These are phyloP conservation scores for Chlamydomonas reinhardtii DNA, from an alignment of 163 green algal genomes.

Conservation along the genomic window DNA sequence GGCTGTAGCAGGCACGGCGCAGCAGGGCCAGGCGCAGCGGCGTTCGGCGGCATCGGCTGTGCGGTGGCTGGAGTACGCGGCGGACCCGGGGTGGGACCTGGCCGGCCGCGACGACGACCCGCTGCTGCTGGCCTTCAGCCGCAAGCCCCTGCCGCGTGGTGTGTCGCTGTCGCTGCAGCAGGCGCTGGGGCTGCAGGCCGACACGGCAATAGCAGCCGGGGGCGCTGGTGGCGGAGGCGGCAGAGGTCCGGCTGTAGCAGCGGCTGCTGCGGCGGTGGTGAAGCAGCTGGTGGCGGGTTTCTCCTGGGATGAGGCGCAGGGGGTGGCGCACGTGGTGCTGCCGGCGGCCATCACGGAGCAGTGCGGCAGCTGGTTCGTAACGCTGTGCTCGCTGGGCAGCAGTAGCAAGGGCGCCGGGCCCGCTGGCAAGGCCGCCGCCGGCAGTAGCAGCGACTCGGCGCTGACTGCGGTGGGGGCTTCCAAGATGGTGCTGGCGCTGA, in stretches of 20 bases:
- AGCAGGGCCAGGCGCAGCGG: background rate
- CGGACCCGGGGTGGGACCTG: slow-evolving; percentile 10
- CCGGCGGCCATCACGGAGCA: slow-evolving; percentile 3
- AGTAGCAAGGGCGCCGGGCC: too few relatives aligned
- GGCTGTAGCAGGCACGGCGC: too few relatives aligned
- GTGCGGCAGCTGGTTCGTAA: slow-evolving; percentile 35
- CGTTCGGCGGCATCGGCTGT: background rate
- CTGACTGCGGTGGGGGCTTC: slow-evolving; percentile 28
- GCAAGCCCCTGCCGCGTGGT: background rate
- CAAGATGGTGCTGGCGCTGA: background rate
- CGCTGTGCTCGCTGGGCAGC: slow-evolving; percentile 20
- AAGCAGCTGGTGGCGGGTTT: slow-evolving; percentile 50
- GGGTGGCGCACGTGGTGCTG: slow-evolving; percentile 40
- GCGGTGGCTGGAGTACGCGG: slow-evolving; percentile 4
- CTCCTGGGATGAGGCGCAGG: slow-evolving; percentile 48
- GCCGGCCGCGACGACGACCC: slow-evolving; percentile 1
- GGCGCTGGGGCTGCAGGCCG: too few relatives aligned
- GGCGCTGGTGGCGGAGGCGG: background rate
- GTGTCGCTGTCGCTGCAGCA: background rate
- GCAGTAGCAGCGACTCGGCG: background rate
- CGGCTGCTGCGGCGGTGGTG: background rate
- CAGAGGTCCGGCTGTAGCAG: background rate
- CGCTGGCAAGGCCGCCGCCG: background rate
- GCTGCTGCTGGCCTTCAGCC: slow-evolving; percentile 56
- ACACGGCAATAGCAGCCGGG: background rate